Percentiles rank a stretch among this genome's conserved stretches.
These are phyloP conservation scores for Rhizophagus prolifer DNA, from an alignment of 192 early-diverging fungal genomes.

Conservation along the genomic window DNA sequence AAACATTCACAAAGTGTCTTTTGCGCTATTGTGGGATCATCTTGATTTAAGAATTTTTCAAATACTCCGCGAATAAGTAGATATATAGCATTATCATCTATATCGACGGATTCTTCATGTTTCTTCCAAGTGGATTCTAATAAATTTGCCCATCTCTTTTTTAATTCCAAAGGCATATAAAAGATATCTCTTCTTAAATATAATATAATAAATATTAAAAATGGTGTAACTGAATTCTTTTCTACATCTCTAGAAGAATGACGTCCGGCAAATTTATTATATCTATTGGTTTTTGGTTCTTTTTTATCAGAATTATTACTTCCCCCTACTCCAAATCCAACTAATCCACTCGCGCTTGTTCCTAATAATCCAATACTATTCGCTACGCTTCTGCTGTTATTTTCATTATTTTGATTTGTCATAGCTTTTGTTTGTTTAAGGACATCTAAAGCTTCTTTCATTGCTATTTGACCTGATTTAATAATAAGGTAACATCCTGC, in stretches of 20 bases:
- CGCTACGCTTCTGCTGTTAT: constrained; percentile 22
- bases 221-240: constrained; percentile 36
- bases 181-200: constrained; percentile 43
- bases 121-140: constrained; percentile 44
- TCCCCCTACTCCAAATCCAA: constrained; percentile 27
- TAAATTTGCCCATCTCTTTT: constrained; percentile 34
- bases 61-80: constrained; percentile 40
- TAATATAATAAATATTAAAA: constrained; percentile 41
- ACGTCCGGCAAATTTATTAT: constrained; percentile 47
- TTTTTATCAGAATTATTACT: constrained; percentile 32
- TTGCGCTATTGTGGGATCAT: constrained; percentile 40
- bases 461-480: constrained; percentile 35
- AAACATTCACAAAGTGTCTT: constrained; percentile 42
- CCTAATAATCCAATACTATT: constrained; percentile 28
- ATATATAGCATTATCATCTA: constrained; percentile 39
- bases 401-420: constrained; percentile 1
- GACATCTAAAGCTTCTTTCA: constrained; percentile 36
- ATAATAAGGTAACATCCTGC: constrained; percentile 38
- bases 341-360: constrained; percentile 13
- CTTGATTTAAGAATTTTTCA: constrained; percentile 35
- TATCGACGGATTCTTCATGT: constrained; percentile 30
- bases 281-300: constrained; percentile 33
- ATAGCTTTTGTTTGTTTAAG: constrained; percentile 23
- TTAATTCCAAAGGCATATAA: constrained; percentile 39
- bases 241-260: constrained; percentile 39